Base-by-base conservation (phyloP, 23 red algal genomes). In the Cyanidium caldarium region DNA sequence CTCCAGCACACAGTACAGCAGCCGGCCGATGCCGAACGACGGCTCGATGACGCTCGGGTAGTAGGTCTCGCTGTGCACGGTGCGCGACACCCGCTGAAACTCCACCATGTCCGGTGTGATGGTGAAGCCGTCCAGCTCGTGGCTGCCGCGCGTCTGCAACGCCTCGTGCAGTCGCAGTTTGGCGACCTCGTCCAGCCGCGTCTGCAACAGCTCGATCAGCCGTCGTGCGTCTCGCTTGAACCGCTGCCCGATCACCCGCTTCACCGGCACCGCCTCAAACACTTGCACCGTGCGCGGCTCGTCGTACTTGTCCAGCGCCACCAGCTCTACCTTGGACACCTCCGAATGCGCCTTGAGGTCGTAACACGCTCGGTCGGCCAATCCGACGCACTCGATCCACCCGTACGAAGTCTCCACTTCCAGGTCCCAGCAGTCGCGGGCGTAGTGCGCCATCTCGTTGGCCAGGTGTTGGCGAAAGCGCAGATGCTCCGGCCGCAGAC, bases 401-500 rank as follows among this genome's bases (percentile, higher is more conserved):
- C 79, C 73, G 57, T 98, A 86, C 1, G 72, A 75, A 31, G 73
- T 82, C 36, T 88, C 81, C n/a, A 98, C 82, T 73, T 98, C 92
- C 34, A 98, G 70, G 56, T 98, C 92, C 92, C 92, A 98, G 69
- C 92, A 98, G 46, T 98, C 92, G 25, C 65, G 65, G 51, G 92
- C 92, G 37, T 98, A 98, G 45, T 98, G 92, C 25, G 92, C 92
- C 92, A 98, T 98, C 43, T 98, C 92, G 44, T 88, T 80, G 46
- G 84, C 81, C 67, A 98, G 56, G 61, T 98, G 92, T 72, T 98
- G 84, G 14, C 92, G 74, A 65, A 98, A 98, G 33, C 92, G 79
- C 67, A 98, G 76, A 44, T 84, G 81, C 43, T 88, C 31, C 72
- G 70, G 56, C 42, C 85, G 72, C 51, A 98, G 70, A 1, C 92